Base-by-base conservation (phyloP, 169 alveolate species). In the Eimeria necatrix region DNA sequence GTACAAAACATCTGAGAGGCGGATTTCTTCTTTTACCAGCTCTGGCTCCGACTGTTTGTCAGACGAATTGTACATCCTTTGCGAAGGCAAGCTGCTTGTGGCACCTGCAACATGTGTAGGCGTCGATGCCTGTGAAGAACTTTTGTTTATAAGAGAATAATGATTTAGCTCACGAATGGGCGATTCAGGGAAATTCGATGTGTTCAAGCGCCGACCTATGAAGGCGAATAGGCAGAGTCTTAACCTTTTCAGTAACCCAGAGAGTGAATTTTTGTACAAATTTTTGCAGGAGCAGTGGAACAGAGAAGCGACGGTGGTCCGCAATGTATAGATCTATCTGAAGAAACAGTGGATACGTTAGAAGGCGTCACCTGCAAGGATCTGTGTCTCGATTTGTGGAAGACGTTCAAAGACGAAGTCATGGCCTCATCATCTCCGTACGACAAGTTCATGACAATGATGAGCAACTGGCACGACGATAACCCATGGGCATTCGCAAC, bases 331-430 rank as follows among this genome's bases (percentile, higher is more conserved):
- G 52, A 32, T 41, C 80, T 85, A 48, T 26, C 81, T 46, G 61
- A 61, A 20, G 46, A 53, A 48, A 20, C 59, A 6, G 48, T 59
- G 41, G 80, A 59, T n/a, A 85, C 93, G 26, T n/a, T 85, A 9
- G 64, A 85, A 46, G 93, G 24, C n/a, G 80, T 52, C 49, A 80
- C 60, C 3, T 85, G 93, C 61, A 85, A 73, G 53, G 51, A 61
- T 59, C 41, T 85, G 59, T 85, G 93, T 49, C 93, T 85, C 51
- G 81, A 85, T 24, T 85, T 61, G 46, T 85, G 93, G 93, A 80
- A 85, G 24, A 5, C 8, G 0, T 85, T 41, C 41, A 85, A 60
- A 32, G 76, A 59, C 5, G 18, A 85, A 59, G n/a, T 80, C 20
- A 32, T 85, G 64, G 48, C 49, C 7, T 6, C 80, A 32, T 26